Evolutionary conservation across 176 grass and related monocot species (phyloP).

Genomic region (Pontederia crassipes): DNA sequence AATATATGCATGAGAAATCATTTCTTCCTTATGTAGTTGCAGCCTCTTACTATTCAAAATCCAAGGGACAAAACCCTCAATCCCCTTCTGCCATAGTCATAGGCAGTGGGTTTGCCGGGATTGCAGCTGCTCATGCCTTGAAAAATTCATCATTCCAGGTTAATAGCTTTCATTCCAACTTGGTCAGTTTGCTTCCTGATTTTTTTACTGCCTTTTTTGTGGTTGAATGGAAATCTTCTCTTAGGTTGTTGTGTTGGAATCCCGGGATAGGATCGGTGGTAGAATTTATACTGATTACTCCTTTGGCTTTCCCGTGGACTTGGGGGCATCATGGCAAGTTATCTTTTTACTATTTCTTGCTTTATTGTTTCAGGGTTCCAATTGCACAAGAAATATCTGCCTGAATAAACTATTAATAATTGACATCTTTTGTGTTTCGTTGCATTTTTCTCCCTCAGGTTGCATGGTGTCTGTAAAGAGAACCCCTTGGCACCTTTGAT

Average conservation of each 20-base stretch:
- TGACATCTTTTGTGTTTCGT: neutral
- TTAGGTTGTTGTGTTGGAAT: conserved; percentile 90
- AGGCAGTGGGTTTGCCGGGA: conserved; percentile 89
- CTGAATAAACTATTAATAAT: neutral
- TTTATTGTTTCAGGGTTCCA: neutral
- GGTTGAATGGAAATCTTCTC: neutral
- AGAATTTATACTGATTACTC: conserved; percentile 89
- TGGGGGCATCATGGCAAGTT: conserved; percentile 94
- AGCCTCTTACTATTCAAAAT: conserved; percentile 45
- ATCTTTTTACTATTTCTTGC: conserved; percentile 2
- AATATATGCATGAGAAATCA: neutral
- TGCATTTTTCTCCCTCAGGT: conserved; percentile 36
- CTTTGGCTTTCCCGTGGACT: conserved; percentile 91
- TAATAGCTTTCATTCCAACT: conserved; percentile 9
- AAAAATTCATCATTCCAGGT: conserved; percentile 84
- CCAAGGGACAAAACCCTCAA: conserved; percentile 32
- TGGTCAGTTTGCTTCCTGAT: neutral
- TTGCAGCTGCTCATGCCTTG: conserved; percentile 83
- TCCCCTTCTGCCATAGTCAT: conserved; percentile 89
- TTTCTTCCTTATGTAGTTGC: conserved; percentile 16
- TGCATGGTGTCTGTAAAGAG: conserved; percentile 96
- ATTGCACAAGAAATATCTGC: neutral
- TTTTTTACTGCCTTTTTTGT: neutral
- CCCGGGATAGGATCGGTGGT: conserved; percentile 90
- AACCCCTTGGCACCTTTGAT: conserved; percentile 93